These are phyloP conservation scores for Nematocida sp. DNA, from an alignment of 371 early-diverging fungal species.

Conservation along the genomic window DNA sequence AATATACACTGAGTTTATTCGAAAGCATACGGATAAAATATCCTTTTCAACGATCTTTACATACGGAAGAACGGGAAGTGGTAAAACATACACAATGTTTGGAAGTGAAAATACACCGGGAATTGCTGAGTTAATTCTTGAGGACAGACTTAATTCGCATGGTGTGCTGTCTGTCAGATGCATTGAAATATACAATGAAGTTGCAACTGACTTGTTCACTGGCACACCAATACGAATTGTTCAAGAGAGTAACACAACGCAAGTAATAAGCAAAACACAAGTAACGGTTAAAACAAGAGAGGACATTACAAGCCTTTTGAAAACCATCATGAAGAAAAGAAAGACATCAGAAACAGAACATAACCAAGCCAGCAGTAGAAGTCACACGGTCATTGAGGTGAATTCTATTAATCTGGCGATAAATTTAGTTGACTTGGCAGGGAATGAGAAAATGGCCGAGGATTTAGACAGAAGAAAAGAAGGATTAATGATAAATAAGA, in stretches of 20 bases:
- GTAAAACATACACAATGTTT: conserved; percentile 70
- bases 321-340: conserved; percentile 78
- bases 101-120: conserved; percentile 58
- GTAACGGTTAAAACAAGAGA: conserved; percentile 74
- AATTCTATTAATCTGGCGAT: conserved; percentile 71
- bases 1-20: conserved; percentile 36
- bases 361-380: conserved; percentile 79
- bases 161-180: conserved; percentile 31
- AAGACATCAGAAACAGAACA: conserved; percentile 78
- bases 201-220: conserved; percentile 75
- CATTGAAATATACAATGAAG: conserved; percentile 87
- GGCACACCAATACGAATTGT: conserved; percentile 58
- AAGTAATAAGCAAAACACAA: conserved; percentile 50
- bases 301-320: conserved; percentile 77
- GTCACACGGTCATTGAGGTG: conserved; percentile 84
- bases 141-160: conserved; percentile 39
- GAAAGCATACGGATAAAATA: neutral
- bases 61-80: conserved; percentile 70
- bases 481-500: conserved; percentile 72
- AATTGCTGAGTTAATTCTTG: conserved; percentile 67
- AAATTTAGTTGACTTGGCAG: conserved; percentile 71
- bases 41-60: conserved; percentile 64
- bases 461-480: conserved; percentile 67
- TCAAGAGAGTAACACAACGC: conserved; percentile 32
- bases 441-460: conserved; percentile 66